A percentile compares a stretch with the other conserved stretches of the same genome.
These are phyloP conservation scores for Kwoniella botswanensis DNA, from an alignment of 768 basidiomycete genomes.

Conservation along the genomic window DNA sequence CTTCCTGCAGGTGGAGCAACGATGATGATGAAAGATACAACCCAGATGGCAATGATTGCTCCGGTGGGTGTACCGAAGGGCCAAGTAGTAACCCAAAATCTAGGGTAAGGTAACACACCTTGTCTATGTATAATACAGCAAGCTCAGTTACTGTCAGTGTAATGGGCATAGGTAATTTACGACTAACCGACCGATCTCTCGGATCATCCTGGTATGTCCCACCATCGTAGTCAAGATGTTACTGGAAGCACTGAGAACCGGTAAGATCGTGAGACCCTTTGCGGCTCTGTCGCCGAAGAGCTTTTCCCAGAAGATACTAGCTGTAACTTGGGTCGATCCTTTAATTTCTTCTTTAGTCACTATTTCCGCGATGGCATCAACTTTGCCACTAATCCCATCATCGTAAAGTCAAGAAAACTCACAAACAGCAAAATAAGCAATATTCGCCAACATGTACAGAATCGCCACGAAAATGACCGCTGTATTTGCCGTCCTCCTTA, in stretches of 20 bases:
- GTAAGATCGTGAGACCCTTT: slow-evolving; percentile 33
- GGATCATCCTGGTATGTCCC: slow-evolving; percentile 62
- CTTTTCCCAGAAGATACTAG: slow-evolving; percentile 37
- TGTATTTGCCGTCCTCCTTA: slow-evolving; percentile 31
- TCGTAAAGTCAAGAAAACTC: not conserved
- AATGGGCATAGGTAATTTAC: too few relatives aligned
- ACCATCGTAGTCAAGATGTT: slow-evolving; percentile 44
- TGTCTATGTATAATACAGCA: slow-evolving; percentile 53
- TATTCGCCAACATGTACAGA: slow-evolving; percentile 41
- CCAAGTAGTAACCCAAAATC: slow-evolving; percentile 72
- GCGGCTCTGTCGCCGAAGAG: slow-evolving; percentile 44
- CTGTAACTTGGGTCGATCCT: slow-evolving; percentile 29
- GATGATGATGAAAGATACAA: slow-evolving; percentile 66
- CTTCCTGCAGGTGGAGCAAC: slow-evolving; percentile 71
- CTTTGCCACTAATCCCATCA: too few relatives aligned
- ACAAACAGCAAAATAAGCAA: slow-evolving; percentile 45
- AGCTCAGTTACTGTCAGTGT: not conserved
- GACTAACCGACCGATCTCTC: slow-evolving; percentile 60
- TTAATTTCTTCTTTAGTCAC: slow-evolving; percentile 31
- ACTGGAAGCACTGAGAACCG: slow-evolving; percentile 37
- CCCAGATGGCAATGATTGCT: slow-evolving; percentile 69
- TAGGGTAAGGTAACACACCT: slow-evolving; percentile 65
- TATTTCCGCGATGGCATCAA: not conserved
- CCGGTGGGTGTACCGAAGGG: slow-evolving; percentile 72
- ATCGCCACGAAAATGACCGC: slow-evolving; percentile 39